These are phyloP conservation scores for Croton laevigatus DNA, from an alignment of 441 rosid species.

Conservation along the genomic window DNA sequence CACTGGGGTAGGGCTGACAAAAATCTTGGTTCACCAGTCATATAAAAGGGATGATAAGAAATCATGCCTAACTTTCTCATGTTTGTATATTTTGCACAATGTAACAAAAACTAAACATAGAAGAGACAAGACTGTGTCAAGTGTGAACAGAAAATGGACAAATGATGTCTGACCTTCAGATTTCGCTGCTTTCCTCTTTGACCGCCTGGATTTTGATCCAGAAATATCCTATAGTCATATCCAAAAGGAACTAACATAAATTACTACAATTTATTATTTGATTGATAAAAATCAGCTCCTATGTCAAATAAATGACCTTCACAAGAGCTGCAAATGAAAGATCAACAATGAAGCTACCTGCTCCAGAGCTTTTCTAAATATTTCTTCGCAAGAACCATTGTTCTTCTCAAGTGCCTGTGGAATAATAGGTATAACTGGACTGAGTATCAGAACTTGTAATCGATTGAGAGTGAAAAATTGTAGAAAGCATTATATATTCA, in stretches of 20 bases:
- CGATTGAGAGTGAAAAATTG: not conserved
- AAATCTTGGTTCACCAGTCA: not conserved
- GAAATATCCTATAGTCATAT: slow-evolving; percentile 35
- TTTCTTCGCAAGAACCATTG: slow-evolving; percentile 30
- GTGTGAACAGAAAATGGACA: not conserved
- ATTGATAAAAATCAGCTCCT: not conserved
- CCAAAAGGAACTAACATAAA: slow-evolving; percentile 19
- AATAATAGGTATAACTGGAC: not conserved
- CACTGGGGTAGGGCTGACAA: not conserved
- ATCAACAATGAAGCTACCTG: slow-evolving; percentile 29
- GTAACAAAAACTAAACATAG: not conserved
- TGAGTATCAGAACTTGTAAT: not conserved
- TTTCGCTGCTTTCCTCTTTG: slow-evolving; percentile 29
- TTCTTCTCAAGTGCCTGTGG: slow-evolving; percentile 38
- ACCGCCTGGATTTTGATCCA: slow-evolving; percentile 22
- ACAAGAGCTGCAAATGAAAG: slow-evolving; percentile 5
- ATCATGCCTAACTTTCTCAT: slow-evolving; percentile 4
- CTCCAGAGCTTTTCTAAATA: slow-evolving; percentile 44
- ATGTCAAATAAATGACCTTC: slow-evolving; percentile 1
- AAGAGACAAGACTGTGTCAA: not conserved
- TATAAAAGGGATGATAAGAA: not conserved
- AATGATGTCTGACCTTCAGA: slow-evolving; percentile 36
- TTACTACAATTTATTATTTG: slow-evolving; percentile 10
- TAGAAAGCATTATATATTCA: slow-evolving; percentile 2
- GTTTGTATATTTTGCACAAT: not conserved